Conservation (phyloP, 139 green algal species). For the Coelastrella sp. region DNA sequence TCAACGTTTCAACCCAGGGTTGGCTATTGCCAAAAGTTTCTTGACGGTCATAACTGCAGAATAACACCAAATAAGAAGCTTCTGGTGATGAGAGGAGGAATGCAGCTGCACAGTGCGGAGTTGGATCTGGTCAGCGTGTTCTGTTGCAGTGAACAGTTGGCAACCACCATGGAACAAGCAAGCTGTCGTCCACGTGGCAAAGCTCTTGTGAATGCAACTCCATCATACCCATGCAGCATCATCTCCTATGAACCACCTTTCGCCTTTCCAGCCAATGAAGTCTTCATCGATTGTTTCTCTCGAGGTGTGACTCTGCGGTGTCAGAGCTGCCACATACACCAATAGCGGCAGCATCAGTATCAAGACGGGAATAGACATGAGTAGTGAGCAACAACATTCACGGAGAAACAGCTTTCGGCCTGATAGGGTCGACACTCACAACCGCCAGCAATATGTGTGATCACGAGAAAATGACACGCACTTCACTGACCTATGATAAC, state of each 20-base stretch:
- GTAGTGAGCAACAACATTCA: background rate
- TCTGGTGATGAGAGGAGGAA: background rate
- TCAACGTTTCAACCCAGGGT: conserved; percentile 25
- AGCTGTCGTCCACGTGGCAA: too few species aligned
- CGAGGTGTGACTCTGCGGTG: background rate
- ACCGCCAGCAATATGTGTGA: too few species aligned
- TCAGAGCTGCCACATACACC: background rate
- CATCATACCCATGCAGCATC: too few species aligned
- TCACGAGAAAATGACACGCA: too few species aligned
- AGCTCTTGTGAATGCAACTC: too few species aligned
- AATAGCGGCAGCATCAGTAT: background rate
- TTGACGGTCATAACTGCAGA: background rate
- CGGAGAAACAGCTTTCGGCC: too few species aligned
- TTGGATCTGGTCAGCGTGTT: too few species aligned
- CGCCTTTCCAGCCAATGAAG: conserved; percentile 42
- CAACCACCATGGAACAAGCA: too few species aligned
- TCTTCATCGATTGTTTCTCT: conserved; percentile 11
- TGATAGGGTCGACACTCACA: too few species aligned
- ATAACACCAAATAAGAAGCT: background rate
- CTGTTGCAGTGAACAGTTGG: too few species aligned
- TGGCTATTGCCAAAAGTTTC: conserved; percentile 9
- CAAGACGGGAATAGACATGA: too few species aligned
- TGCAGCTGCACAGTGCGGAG: background rate
- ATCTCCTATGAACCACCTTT: conserved; percentile 4
- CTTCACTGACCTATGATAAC: too few species aligned